Evolutionary conservation across 139 green algal genomes (phyloP).

Genomic region (Tetradesmus obliquus): DNA sequence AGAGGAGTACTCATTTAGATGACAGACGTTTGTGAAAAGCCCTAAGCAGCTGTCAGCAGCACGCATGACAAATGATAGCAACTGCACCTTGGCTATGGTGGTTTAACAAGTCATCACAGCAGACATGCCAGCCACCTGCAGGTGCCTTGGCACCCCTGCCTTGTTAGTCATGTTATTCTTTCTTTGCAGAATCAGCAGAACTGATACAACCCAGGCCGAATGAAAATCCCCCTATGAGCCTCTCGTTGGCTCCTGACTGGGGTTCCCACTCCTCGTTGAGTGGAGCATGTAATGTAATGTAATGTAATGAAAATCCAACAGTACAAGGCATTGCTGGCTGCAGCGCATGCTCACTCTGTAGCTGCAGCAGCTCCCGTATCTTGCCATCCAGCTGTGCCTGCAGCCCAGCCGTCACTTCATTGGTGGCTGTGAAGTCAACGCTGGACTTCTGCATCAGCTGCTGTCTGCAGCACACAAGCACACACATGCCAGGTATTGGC

Average conservation of each 20-base stretch:
- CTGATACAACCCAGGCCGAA: no score
- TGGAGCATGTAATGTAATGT: no score
- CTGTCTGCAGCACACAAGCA: neutral
- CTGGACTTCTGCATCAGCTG: neutral
- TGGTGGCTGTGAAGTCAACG: neutral
- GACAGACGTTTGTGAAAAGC: neutral
- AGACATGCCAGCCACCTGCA: neutral
- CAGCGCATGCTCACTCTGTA: slow-evolving; percentile 3
- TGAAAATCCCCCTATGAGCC: no score
- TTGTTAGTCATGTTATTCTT: neutral
- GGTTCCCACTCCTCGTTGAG: no score
- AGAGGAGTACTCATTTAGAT: neutral
- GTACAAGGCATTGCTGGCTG: neutral
- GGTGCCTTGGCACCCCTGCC: neutral
- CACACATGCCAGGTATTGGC: neutral
- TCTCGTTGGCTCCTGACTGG: no score
- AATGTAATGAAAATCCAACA: neutral
- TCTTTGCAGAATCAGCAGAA: no score
- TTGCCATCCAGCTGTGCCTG: slow-evolving; percentile 21
- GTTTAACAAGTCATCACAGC: no score
- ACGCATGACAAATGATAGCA: neutral
- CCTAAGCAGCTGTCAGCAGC: no score
- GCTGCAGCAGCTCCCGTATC: neutral
- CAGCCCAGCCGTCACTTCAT: neutral
- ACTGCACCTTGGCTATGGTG: neutral